phyloP scores from a whole-genome alignment of 192 early-diverging fungal species.

The Coemansia sp. region DNA sequence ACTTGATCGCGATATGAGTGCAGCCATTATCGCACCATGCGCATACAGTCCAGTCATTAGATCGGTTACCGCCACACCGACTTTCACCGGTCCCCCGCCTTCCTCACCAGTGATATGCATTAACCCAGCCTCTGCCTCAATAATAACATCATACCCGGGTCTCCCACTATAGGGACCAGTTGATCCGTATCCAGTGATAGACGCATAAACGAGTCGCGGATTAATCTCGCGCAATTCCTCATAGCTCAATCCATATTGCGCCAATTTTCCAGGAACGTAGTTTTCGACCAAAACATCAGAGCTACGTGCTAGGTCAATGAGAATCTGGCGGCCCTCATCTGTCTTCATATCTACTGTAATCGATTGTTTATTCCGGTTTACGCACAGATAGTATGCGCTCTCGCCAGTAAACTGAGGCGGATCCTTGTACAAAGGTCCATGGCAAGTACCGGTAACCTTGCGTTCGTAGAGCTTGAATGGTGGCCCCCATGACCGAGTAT shows the following conservation, averaged over 20 bases:
- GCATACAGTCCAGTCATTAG: constrained; percentile 80
- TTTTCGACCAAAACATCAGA: constrained; percentile 90
- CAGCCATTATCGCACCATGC: constrained; percentile 88
- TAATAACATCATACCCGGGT: constrained; percentile 90
- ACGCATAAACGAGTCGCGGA: constrained; percentile 82
- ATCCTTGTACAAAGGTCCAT: constrained; percentile 16
- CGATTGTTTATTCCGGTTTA: constrained; percentile 92
- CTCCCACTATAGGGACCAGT: constrained; percentile 77
- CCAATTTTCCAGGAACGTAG: constrained; percentile 86
- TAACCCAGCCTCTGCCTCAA: constrained; percentile 86
- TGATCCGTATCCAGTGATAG: constrained; percentile 83
- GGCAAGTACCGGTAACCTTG: constrained; percentile 23
- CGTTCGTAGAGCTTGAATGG: constrained; percentile 46
- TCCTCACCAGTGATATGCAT: constrained; percentile 97
- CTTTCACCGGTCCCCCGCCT: constrained; percentile 82
- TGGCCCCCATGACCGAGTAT: constrained; percentile 87
- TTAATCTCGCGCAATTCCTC: constrained; percentile 66
- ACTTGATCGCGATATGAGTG: constrained; percentile 64
- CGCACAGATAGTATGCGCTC: constrained; percentile 86
- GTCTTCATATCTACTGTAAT: constrained; percentile 84
- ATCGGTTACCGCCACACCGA: constrained; percentile 95
- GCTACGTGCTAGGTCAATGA: constrained; percentile 64
- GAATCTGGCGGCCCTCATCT: constrained; percentile 59
- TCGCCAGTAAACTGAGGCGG: constrained; percentile 56
- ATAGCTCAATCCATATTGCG: constrained; percentile 72